Conservation (phyloP, 352 stramenopile species). For the Phytophthora litchii region DNA sequence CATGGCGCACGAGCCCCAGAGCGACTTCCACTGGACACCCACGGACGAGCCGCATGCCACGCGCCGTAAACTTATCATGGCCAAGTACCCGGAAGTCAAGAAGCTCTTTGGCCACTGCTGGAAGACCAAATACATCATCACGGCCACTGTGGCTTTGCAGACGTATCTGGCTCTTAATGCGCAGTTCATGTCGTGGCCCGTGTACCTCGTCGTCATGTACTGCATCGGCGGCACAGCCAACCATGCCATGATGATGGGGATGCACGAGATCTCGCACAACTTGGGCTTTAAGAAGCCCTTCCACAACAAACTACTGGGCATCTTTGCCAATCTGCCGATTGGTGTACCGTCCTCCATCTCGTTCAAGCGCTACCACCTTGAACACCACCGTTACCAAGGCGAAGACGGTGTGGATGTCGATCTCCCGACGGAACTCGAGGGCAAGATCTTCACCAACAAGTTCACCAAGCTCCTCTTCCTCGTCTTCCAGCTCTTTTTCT, state of each 20-base stretch:
- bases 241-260: constrained; percentile 95
- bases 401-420: constrained; percentile 95
- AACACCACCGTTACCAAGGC: constrained; percentile 97
- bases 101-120: constrained; percentile 87
- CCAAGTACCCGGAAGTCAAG: constrained; percentile 91
- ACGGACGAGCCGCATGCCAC: constrained; percentile 89
- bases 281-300: constrained; percentile 92
- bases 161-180: constrained; percentile 77
- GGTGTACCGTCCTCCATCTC: constrained; percentile 91
- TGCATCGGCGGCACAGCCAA: constrained; percentile 92
- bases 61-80: constrained; percentile 81
- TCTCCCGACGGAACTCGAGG: constrained; percentile 92
- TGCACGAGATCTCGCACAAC: constrained; percentile 97
- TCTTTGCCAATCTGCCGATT: constrained; percentile 95
- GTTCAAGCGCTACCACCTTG: constrained; percentile 98
- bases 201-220: constrained; percentile 76
- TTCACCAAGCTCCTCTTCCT: constrained; percentile 93
- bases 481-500: constrained; percentile 94
- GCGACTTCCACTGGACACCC: constrained; percentile 86
- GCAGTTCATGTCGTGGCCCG: constrained; percentile 66
- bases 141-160: constrained; percentile 79
- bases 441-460: constrained; percentile 88
- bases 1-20: constrained; percentile 46
- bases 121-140: constrained; percentile 89
- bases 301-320: constrained; percentile 90